Conservation (phyloP, 176 grass and related monocot species). For the Pontederia crassipes region DNA sequence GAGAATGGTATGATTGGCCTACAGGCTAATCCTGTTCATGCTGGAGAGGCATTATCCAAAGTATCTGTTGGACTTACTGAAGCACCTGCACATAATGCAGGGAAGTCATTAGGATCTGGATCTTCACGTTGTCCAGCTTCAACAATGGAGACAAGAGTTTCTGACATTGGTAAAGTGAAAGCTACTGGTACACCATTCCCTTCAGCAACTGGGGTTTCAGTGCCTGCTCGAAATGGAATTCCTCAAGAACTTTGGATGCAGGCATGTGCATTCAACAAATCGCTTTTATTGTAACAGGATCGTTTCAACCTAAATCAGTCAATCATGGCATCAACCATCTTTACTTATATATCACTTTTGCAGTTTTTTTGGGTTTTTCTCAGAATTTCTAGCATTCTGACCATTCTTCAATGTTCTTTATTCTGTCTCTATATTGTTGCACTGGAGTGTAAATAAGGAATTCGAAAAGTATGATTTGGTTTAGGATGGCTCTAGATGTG, state of each 20-base stretch:
- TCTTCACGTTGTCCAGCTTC: conserved; percentile 25
- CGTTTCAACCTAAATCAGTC: no score
- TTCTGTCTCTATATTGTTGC: no score
- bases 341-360: no score
- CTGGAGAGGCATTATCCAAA: conserved; percentile 29
- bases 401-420: no score
- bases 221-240: conserved; percentile 28
- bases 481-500: no score
- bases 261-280: conserved; percentile 27
- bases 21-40: conserved; percentile 19
- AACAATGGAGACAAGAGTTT: conserved; percentile 17
- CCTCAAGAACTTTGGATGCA: conserved; percentile 38
- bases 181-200: conserved; percentile 27
- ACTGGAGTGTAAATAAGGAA: no score
- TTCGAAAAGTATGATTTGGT: no score
- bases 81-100: conserved; percentile 16
- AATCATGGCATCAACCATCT: no score
- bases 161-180: conserved; percentile 20
- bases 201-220: conserved; percentile 20
- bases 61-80: conserved; percentile 19
- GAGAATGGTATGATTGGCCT: conserved; percentile 14
- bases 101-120: conserved; percentile 30
- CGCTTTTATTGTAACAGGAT: no score
- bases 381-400: no score
- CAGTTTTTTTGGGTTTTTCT: no score